Percentiles rank a stretch among this genome's conserved stretches.
phyloP scores from a whole-genome alignment of 805 yeast genomes.

The Saccharomycodes ludwigii region DNA sequence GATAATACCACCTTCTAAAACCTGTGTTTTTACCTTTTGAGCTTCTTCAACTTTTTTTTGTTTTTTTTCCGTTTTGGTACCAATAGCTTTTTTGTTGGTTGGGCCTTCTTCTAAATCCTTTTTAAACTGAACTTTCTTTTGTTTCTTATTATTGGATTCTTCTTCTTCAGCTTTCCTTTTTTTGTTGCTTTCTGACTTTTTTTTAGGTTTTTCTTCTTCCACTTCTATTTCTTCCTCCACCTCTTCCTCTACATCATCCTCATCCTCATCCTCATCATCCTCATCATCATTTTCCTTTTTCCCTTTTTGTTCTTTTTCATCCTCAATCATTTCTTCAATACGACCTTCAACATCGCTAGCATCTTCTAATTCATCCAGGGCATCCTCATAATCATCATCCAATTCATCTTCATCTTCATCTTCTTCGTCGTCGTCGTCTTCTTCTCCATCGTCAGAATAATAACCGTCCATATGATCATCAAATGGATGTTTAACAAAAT shows the following conservation, averaged over 20 bases:
- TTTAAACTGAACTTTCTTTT: constrained; percentile 74
- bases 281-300: constrained; percentile 22
- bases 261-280: constrained; percentile 24
- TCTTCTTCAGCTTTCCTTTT: constrained; percentile 23
- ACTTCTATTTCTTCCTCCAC: constrained; percentile 12
- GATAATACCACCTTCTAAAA: constrained; percentile 84
- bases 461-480: constrained; percentile 29
- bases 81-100: constrained; percentile 39
- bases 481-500: constrained; percentile 91
- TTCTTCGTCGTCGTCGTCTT: constrained; percentile 35
- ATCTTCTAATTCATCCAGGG: constrained; percentile 52
- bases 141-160: constrained; percentile 19
- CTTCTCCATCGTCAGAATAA: constrained; percentile 40
- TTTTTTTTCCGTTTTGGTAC: constrained; percentile 10
- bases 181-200: constrained; percentile 25
- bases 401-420: constrained; percentile 20
- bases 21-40: constrained; percentile 58
- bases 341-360: constrained; percentile 60
- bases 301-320: constrained; percentile 34
- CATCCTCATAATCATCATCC: constrained; percentile 47
- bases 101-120: constrained; percentile 93
- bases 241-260: constrained; percentile 20
- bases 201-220: constrained; percentile 16
- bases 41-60: constrained; percentile 18
- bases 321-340: constrained; percentile 62